phyloP scores from a whole-genome alignment of 1,284 basidiomycete species.

The Ganoderma boninense region DNA sequence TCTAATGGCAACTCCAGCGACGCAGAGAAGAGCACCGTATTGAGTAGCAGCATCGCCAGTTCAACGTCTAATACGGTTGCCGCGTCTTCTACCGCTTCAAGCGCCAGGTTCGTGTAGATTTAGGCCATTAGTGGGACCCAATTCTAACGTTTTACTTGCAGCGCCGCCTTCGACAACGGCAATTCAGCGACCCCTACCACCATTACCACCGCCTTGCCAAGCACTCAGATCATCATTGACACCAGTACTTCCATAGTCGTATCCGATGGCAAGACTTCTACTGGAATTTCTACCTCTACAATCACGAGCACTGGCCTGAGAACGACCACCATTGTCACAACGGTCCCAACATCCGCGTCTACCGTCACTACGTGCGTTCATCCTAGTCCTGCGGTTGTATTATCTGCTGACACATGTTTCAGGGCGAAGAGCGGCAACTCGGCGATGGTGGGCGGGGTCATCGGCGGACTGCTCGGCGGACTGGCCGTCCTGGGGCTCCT shows the following conservation, averaged over 20 bases:
- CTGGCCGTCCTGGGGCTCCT: constrained; percentile 27
- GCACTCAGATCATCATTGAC: constrained; percentile 12
- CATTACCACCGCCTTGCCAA: constrained; percentile 9
- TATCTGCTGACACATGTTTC: not conserved
- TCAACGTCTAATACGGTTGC: not conserved
- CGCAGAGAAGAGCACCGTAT: not conserved
- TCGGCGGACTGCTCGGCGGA: constrained; percentile 31
- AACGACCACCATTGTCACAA: constrained; percentile 19
- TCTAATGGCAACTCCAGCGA: not conserved
- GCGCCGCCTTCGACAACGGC: not conserved
- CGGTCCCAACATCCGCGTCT: constrained; percentile 5
- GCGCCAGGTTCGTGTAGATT: not conserved
- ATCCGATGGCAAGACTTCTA: constrained; percentile 14
- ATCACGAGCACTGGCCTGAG: constrained; percentile 12
- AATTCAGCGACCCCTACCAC: constrained; percentile 8
- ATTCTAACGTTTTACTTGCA: not conserved
- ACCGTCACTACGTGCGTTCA: constrained; percentile 11
- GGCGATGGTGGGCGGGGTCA: constrained; percentile 26
- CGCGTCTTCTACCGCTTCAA: not conserved
- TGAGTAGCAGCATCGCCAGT: not conserved
- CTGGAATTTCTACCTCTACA: constrained; percentile 12
- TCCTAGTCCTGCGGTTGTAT: no score
- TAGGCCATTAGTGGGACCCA: not conserved
- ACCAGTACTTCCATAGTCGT: constrained; percentile 7
- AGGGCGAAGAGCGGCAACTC: constrained; percentile 4